Evolutionary conservation across 306 rosid species (phyloP), one percentile per base, ranked within the genome.

Genomic region (Vigna angularis): DNA sequence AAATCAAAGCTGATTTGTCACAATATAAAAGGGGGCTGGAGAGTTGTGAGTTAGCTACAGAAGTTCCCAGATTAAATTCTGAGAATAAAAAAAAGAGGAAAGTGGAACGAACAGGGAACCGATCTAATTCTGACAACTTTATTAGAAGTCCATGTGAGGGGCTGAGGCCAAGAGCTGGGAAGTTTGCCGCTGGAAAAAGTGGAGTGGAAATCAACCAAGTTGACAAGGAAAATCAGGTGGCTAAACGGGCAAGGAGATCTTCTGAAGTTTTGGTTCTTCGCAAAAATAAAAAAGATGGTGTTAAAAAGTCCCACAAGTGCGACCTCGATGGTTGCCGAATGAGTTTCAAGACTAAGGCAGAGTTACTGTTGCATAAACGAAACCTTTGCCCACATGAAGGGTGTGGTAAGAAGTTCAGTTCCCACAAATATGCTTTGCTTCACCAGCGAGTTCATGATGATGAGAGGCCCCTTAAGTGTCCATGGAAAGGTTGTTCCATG

Each of bases 401-500:
- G 77, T 95, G 99, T 63, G 91, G 98, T 73, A 95, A 91, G 89
- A 91, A 86, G 84, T 95, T 95, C 91, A 88, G 98, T 74, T 86
- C 96, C 53, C 99, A 95, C 88, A 95, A 90, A 73, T 95, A 95
- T 66, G 93, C 96, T 1, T 18, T 86, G 84, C 86, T 90, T 83
- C 99, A 95, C 85, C 88, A 82, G 66, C 98, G 99, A 8, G 97
- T 95, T 69, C 99, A 95, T 16, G 93, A 91, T 17, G 96, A 91
- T 17, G 84, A 91, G 32, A 87, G 99, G 86, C 99, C 99, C 62
- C 93, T 95, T 48, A 90, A 95, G 88, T 95, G 99, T 83, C 93
- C 99, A 4, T 95, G 99, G 99, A 79, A 93, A 86, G 99, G 99
- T 78, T 95, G 99, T 79, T 83, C 93, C 78, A 93, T 90, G 99